Evolutionary conservation across 495 filamentous ascomycete species (phyloP), one percentile per base, ranked within the genome.

Genomic region (Trichoderma erinaceum): DNA sequence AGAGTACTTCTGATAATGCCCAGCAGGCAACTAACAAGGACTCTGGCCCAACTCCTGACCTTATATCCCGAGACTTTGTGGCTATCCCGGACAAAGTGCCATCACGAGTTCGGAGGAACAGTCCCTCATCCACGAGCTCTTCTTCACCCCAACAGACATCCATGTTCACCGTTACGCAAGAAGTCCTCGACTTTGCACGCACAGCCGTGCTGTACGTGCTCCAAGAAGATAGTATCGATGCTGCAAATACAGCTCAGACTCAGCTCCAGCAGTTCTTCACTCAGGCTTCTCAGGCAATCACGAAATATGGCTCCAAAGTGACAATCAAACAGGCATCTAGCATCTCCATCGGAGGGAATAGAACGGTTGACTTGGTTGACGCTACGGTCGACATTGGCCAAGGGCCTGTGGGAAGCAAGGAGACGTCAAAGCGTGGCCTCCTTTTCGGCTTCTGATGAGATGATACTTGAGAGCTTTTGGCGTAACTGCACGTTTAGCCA

Each of bases 101-200:
- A 5, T 7, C n/a, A 25, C 27, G 13, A 21, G 8, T 12, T 61
- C 56, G 56, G 32, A 61, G 56, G 12, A 21, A 70, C 56, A 66
- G 75, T 2, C 68, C 71, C 32, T 69, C 69, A 2, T 68, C 69
- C n/a, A 68, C 71, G 3, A 46, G 71, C 21, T 13, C 56, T 68
- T 25, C 69, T 67, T 68, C 74, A 44, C 38, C 74, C 43, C 68
- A 69, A 29, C 69, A 81, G 23, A 75, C 73, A 0, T 41, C 69
- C 21, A 70, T 70, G 15, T 82, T 84, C 38, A 70, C 63, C 3
- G 74, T 79, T 25, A 82, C 78, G 0, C 75, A 86, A 18, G 80
- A 85, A 27, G 78, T 82, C 3, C 74, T 89, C 1, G 89, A 92
- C 73, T 91, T 92, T 77, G 85, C 88, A 4, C 84, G 89, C 8